A percentile compares a stretch with the other conserved stretches of the same genome.
Evolutionary conservation across 2,329 filamentous ascomycete species (phyloP).

Genomic region (Fusarium sambucinum): DNA sequence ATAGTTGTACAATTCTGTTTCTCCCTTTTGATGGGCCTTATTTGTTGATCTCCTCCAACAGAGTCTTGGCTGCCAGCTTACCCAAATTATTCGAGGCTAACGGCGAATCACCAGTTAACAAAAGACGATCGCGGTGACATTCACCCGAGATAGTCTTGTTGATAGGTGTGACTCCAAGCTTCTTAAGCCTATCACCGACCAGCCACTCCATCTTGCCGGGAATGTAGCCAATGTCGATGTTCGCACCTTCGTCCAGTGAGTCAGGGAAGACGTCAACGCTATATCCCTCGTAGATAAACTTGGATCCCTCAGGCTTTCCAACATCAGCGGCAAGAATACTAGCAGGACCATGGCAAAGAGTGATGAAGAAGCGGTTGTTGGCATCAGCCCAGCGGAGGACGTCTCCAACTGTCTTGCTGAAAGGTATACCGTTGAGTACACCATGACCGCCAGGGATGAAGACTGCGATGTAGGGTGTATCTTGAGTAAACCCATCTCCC

Average conservation of each 20-base stretch:
- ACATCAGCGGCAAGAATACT: not conserved
- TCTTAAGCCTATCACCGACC: not conserved
- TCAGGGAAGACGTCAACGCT: constrained; percentile 10
- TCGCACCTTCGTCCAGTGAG: not conserved
- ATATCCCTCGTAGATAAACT: constrained; percentile 4
- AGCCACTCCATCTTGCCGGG: constrained; percentile 17
- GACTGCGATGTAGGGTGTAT: not conserved
- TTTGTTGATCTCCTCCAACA: not conserved
- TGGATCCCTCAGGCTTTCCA: not conserved
- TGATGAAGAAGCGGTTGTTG: not conserved
- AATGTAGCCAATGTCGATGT: constrained; percentile 12
- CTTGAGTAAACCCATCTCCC: not conserved
- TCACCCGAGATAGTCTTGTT: constrained; percentile 8
- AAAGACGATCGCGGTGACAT: not conserved
- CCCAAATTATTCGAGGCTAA: constrained; percentile 4
- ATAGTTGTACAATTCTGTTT: too few species aligned
- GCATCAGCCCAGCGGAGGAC: constrained; percentile 1
- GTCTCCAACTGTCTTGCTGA: constrained; percentile 5
- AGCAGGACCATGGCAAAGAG: not conserved
- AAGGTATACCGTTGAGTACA: not conserved
- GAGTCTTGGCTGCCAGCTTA: not conserved
- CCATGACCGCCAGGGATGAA: not conserved
- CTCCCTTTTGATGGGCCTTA: accelerated
- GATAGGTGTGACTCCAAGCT: not conserved
- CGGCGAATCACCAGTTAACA: not conserved